phyloP scores from a whole-genome alignment of 2,329 filamentous ascomycete genomes.

The Penicillium janthinellum region DNA sequence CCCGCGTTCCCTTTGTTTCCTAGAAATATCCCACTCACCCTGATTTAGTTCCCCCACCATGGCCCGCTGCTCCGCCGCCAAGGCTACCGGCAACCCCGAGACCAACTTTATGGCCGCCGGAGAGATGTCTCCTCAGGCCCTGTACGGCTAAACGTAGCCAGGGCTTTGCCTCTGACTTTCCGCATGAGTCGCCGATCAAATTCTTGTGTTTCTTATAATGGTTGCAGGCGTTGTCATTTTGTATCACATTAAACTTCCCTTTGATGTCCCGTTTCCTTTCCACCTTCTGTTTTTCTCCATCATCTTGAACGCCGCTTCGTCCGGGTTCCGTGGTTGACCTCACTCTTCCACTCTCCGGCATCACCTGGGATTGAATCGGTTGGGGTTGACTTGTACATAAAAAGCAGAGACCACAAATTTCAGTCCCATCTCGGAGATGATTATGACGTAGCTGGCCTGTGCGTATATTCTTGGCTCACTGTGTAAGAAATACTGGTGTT shows the following conservation, averaged over 20 bases:
- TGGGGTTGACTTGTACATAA: constrained; percentile 42
- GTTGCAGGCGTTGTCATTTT: constrained; percentile 40
- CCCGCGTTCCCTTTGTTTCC: too few relatives aligned
- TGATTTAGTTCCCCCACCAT: constrained; percentile 86
- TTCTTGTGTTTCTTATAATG: constrained; percentile 35
- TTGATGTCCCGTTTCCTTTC: constrained; percentile 27
- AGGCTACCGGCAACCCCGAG: constrained; percentile 76
- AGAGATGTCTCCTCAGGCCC: constrained; percentile 46
- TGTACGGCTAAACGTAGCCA: constrained; percentile 37
- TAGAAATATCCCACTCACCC: constrained; percentile 14
- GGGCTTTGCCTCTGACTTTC: constrained; percentile 5
- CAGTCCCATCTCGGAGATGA: constrained; percentile 22
- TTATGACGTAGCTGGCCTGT: neutral
- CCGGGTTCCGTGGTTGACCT: constrained; percentile 27
- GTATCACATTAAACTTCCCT: constrained; percentile 38
- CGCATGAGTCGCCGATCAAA: constrained; percentile 22
- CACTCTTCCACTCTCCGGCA: constrained; percentile 26
- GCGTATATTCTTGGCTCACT: neutral
- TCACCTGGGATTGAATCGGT: constrained; percentile 27
- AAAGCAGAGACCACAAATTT: constrained; percentile 32
- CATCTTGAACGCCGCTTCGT: constrained; percentile 28
- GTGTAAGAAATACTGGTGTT: neutral
- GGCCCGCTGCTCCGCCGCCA: constrained; percentile 94
- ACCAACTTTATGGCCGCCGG: constrained; percentile 79
- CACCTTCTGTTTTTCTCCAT: constrained; percentile 28